phyloP scores from a whole-genome alignment of 176 grass and related monocot species.

The Rhynchospora tenuis region DNA sequence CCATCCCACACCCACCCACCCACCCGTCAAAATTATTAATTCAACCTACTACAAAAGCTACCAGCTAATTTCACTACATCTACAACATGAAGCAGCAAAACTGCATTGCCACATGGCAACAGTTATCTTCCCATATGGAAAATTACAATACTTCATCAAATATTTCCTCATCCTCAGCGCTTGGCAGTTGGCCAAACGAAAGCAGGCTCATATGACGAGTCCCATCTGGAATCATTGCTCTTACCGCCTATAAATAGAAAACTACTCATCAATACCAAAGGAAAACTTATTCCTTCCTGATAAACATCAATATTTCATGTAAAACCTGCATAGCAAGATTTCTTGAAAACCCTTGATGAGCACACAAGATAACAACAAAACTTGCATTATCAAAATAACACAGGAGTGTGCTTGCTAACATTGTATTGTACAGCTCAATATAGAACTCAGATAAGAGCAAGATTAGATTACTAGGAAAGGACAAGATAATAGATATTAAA shows the following conservation, averaged over 20 bases:
- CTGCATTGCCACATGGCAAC: background rate
- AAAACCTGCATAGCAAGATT: background rate
- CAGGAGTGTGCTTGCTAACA: background rate
- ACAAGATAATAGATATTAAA: background rate
- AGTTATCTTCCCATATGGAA: background rate
- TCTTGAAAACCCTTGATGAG: background rate
- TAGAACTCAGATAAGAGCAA: background rate
- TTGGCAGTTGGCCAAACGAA: constrained; percentile 57
- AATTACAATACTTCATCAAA: constrained; percentile 35
- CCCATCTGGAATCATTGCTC: constrained; percentile 75
- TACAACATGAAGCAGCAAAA: background rate
- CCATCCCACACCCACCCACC: background rate
- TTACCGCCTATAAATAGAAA: constrained; percentile 43
- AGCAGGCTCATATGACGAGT: constrained; percentile 69
- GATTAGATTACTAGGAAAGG: background rate
- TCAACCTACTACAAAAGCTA: background rate
- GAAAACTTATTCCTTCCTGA: background rate
- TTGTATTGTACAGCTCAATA: background rate
- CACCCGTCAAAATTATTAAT: background rate
- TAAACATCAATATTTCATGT: background rate
- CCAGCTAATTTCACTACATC: constrained; percentile 8
- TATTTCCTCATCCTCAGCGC: constrained; percentile 45
- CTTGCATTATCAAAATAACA: background rate
- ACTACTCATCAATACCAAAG: background rate
- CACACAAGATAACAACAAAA: background rate